A percentile compares a stretch with the other conserved stretches of the same genome.
These are phyloP conservation scores for Lenwebbia sp. DNA, from an alignment of 345 rosid genomes.

Conservation along the genomic window DNA sequence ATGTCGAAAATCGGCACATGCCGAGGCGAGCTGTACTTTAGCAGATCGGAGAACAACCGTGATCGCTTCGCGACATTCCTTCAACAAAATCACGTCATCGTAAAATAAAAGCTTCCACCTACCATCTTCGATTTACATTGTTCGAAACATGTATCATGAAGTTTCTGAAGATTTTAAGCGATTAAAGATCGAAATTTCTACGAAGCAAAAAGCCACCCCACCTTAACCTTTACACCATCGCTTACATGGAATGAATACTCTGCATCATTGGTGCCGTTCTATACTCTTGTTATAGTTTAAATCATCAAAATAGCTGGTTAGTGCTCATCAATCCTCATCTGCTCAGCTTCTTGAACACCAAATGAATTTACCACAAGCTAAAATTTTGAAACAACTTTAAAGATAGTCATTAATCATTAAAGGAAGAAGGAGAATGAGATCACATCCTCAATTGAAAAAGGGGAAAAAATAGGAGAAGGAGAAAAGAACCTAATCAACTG, in stretches of 20 bases:
- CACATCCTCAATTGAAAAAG: not conserved
- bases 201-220: not conserved
- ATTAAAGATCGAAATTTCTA: not conserved
- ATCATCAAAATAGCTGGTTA: too few species aligned
- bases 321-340: not conserved
- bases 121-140: not conserved
- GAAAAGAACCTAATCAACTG: not conserved
- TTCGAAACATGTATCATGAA: not conserved
- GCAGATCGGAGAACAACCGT: too few species aligned
- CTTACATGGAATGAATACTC: not conserved
- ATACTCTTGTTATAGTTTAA: too few species aligned
- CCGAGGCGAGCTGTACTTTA: too few species aligned
- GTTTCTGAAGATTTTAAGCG: not conserved
- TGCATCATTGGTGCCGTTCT: not conserved
- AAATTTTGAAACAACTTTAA: not conserved
- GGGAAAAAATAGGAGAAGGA: not conserved
- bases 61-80: not conserved
- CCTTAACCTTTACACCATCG: too few species aligned
- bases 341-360: not conserved
- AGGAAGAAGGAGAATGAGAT: not conserved
- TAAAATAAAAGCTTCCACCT: not conserved
- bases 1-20: too few species aligned
- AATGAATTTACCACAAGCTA: not conserved
- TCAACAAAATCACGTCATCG: not conserved
- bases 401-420: not conserved